Conservation (phyloP, 139 green algal species). For the Coccomyxa sp. region DNA sequence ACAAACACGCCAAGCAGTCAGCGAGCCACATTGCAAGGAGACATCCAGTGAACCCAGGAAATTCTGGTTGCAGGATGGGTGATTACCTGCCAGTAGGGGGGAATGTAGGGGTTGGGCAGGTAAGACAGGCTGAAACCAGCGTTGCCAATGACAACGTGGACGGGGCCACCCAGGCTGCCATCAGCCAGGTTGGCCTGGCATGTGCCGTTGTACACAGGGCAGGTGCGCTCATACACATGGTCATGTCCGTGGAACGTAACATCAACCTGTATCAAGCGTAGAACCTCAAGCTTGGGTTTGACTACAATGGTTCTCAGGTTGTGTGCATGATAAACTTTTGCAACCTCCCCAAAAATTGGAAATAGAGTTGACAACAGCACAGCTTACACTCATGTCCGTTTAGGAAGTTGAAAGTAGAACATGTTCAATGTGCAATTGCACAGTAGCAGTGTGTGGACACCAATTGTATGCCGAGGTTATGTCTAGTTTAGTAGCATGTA, state of each 20-base stretch:
- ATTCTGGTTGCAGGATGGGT: too few species aligned
- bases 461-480: too few species aligned
- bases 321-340: too few species aligned
- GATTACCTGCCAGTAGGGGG: too few species aligned
- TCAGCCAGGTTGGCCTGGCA: conserved; percentile 22
- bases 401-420: too few species aligned
- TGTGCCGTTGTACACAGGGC: conserved; percentile 6
- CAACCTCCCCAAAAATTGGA: too few species aligned
- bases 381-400: too few species aligned
- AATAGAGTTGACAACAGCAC: too few species aligned
- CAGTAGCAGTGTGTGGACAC: too few species aligned
- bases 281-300: not conserved
- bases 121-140: conserved; percentile 2
- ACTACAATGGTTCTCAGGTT: not conserved
- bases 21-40: not conserved
- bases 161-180: conserved; percentile 22
- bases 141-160: conserved; percentile 60
- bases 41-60: too few species aligned
- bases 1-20: not conserved
- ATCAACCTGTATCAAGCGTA: conserved; percentile 9
- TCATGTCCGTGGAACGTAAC: conserved; percentile 23
- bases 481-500: too few species aligned
- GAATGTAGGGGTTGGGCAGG: not conserved
- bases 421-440: too few species aligned
- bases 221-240: conserved; percentile 36